These are phyloP conservation scores for Triticum dicoccoides DNA, from an alignment of 176 grass and related monocot species.

Conservation along the genomic window DNA sequence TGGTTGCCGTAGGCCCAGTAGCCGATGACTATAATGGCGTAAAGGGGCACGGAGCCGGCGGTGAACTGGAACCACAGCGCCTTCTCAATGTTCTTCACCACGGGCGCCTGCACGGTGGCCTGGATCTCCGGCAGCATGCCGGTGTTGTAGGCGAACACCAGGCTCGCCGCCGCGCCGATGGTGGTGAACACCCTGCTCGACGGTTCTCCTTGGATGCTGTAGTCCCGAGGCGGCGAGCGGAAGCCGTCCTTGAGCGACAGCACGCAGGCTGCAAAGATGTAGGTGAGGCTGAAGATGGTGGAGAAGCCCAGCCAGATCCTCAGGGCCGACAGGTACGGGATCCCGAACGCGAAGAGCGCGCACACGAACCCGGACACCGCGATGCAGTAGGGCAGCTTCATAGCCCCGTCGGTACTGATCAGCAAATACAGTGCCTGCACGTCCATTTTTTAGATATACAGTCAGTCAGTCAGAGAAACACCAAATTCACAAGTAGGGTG, in stretches of 20 bases:
- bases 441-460: not conserved
- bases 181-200: slow-evolving; percentile 41
- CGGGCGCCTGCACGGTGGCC: slow-evolving; percentile 56
- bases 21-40: slow-evolving; percentile 47
- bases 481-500: too few relatives aligned
- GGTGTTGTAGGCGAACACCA: slow-evolving; percentile 76
- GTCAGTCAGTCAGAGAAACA: not conserved
- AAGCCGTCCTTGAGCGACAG: slow-evolving; percentile 54
- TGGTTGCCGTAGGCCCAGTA: slow-evolving; percentile 78
- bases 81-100: slow-evolving; percentile 70
- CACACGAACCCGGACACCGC: slow-evolving; percentile 54
- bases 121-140: slow-evolving; percentile 85
- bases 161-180: slow-evolving; percentile 55
- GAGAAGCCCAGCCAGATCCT: slow-evolving; percentile 71
- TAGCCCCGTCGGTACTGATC: slow-evolving; percentile 36
- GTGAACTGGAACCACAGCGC: slow-evolving; percentile 75
- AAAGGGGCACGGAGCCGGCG: slow-evolving; percentile 44
- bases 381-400: slow-evolving; percentile 77
- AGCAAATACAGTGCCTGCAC: slow-evolving; percentile 55
- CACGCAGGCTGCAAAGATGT: slow-evolving; percentile 47
- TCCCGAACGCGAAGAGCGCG: slow-evolving; percentile 73
- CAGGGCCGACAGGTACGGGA: slow-evolving; percentile 72
- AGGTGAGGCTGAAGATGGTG: slow-evolving; percentile 55
- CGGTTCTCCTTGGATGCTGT: slow-evolving; percentile 48
- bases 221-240: slow-evolving; percentile 39